A percentile compares a stretch with the other conserved stretches of the same genome.
phyloP scores from a whole-genome alignment of 139 green algal genomes.

The Coelastrella sp. region DNA sequence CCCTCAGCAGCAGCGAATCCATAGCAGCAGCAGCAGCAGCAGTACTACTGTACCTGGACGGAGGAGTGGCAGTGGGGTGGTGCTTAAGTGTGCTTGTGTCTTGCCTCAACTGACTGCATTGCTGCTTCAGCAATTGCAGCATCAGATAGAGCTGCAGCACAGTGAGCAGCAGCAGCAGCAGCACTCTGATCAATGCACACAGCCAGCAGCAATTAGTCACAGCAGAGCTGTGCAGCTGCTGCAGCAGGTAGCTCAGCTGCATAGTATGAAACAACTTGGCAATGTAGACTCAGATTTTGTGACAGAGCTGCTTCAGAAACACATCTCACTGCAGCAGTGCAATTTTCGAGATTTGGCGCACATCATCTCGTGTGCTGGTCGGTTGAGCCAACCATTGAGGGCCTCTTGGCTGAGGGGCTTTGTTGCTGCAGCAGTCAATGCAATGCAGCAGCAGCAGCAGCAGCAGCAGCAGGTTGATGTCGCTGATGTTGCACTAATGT shows the following conservation, averaged over 20 bases:
- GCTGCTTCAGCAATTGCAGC: conserved; percentile 24
- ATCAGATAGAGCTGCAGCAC: background rate
- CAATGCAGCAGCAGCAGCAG: background rate
- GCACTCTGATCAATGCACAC: background rate
- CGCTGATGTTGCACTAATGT: background rate
- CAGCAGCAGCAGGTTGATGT: background rate
- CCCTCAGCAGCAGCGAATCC: background rate
- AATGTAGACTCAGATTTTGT: background rate
- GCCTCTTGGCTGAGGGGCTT: conserved; percentile 4
- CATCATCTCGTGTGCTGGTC: background rate
- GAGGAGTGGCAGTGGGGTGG: background rate
- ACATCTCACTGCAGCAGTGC: background rate
- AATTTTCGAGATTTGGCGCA: background rate
- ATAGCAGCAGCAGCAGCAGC: background rate
- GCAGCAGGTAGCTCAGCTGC: background rate
- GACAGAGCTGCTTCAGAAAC: background rate
- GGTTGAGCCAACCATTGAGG: background rate
- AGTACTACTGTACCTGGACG: too few relatives aligned
- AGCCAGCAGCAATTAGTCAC: background rate
- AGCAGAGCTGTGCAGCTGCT: conserved; percentile 15
- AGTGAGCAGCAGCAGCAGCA: background rate
- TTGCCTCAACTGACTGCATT: conserved; percentile 21
- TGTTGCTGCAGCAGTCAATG: background rate
- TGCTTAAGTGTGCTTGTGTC: background rate
- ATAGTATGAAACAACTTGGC: background rate